Evolutionary conservation across 2,329 filamentous ascomycete genomes (phyloP).

Genomic region (Sporothrix globosa): DNA sequence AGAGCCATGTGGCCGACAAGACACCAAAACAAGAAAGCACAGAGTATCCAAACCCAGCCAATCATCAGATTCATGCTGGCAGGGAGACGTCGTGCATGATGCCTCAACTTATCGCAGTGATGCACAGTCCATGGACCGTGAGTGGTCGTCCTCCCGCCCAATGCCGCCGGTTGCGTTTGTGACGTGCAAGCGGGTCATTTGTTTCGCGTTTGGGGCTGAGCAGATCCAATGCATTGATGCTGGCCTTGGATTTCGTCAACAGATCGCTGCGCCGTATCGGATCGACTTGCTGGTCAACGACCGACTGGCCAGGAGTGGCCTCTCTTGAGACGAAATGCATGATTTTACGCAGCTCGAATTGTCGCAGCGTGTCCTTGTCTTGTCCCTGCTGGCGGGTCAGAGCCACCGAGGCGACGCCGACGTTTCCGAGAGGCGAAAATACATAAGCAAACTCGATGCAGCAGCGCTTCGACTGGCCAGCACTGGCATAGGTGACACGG

Average conservation of each 20-base stretch:
- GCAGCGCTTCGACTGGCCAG: not conserved
- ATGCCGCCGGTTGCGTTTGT: slow-evolving; percentile 4
- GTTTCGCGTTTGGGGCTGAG: slow-evolving; percentile 28
- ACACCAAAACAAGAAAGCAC: not conserved
- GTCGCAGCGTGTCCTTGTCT: not conserved
- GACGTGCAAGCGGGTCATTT: slow-evolving; percentile 23
- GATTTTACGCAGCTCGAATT: not conserved
- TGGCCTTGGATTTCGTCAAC: not conserved
- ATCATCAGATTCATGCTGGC: no score
- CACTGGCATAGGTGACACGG: not conserved
- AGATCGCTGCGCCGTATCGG: not conserved
- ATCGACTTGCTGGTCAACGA: not conserved
- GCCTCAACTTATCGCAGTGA: slow-evolving; percentile 15
- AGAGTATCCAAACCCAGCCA: not conserved
- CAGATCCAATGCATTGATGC: slow-evolving; percentile 13
- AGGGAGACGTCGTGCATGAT: slow-evolving; percentile 13
- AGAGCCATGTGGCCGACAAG: slow-evolving; percentile 24
- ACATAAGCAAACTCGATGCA: not conserved
- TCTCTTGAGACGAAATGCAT: slow-evolving; percentile 2
- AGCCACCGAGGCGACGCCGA: not conserved
- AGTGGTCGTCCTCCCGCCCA: no score
- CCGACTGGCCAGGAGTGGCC: not conserved
- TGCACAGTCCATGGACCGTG: not conserved
- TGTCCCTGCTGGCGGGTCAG: not conserved
- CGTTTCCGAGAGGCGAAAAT: not conserved